phyloP scores from a whole-genome alignment of 805 yeast genomes.

The Yarrowia yakushimensis region DNA sequence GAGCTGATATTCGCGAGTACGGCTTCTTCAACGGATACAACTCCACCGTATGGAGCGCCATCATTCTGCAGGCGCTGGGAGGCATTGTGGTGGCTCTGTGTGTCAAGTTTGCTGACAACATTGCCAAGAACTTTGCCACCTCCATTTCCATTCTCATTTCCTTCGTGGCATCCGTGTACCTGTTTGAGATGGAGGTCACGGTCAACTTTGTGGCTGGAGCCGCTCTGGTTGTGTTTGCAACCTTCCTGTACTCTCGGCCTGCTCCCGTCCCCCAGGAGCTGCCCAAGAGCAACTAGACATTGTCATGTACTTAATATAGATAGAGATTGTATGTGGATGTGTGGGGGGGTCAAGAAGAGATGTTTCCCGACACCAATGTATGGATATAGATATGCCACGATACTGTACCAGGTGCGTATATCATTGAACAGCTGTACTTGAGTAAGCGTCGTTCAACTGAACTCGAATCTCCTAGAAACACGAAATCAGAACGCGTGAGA shows the following conservation, averaged over 20 bases:
- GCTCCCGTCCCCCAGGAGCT: neutral
- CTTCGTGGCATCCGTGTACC: constrained; percentile 40
- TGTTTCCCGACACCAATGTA: too few relatives aligned
- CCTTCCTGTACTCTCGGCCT: constrained; percentile 38
- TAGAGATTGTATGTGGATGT: neutral
- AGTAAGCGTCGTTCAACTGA: too few relatives aligned
- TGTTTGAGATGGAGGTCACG: constrained; percentile 40
- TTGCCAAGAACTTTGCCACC: constrained; percentile 44
- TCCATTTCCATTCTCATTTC: constrained; percentile 42
- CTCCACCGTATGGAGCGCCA: constrained; percentile 40
- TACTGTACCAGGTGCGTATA: too few relatives aligned
- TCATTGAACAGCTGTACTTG: too few relatives aligned
- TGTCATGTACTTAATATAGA: constrained; percentile 2
- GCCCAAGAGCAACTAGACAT: constrained; percentile 16
- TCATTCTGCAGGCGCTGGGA: constrained; percentile 42
- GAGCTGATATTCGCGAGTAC: constrained; percentile 35
- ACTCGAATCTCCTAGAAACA: too few relatives aligned
- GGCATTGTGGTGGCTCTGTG: constrained; percentile 44
- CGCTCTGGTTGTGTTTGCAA: constrained; percentile 38
- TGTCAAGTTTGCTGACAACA: constrained; percentile 45
- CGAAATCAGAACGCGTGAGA: too few relatives aligned
- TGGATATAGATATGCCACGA: too few relatives aligned
- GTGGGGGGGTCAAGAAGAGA: too few relatives aligned
- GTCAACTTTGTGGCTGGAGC: constrained; percentile 40
- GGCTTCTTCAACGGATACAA: constrained; percentile 44